A percentile compares a stretch with the other conserved stretches of the same genome.
Conservation (phyloP, 495 filamentous ascomycete genomes). For the Thozetella sp. region DNA sequence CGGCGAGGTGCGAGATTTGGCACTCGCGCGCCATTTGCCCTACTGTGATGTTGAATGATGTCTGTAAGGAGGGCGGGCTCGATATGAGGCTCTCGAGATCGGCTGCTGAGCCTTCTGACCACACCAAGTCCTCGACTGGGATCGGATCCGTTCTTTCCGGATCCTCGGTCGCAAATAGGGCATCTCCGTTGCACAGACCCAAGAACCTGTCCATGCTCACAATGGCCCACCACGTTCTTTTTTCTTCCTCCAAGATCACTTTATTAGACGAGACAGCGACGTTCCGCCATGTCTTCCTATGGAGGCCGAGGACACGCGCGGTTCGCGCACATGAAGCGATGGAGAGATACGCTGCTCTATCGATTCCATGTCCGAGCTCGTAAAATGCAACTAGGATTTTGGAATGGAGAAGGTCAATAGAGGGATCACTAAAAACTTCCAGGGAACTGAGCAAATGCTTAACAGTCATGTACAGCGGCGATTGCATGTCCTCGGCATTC, state of each 20-base stretch:
- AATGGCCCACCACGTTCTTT: not conserved
- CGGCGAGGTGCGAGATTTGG: conserved; percentile 8
- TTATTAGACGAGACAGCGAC: not conserved
- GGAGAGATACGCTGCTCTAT: not conserved
- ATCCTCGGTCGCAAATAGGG: not conserved
- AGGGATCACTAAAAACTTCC: not conserved
- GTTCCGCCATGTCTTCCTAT: not conserved
- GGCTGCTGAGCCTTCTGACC: not conserved
- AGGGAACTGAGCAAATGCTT: not conserved
- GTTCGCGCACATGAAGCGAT: not conserved
- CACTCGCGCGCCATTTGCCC: conserved; percentile 13
- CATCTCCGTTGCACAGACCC: not conserved
- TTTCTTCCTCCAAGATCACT: not conserved
- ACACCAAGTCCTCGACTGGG: not conserved
- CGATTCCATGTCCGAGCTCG: not conserved
- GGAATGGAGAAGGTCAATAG: not conserved
- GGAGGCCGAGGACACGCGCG: not conserved
- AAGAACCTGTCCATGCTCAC: not conserved
- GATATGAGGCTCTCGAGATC: not conserved
- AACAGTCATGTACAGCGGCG: not conserved
- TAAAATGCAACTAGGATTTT: not conserved
- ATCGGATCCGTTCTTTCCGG: not conserved
- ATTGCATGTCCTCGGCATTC: conserved; percentile 1
- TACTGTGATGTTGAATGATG: not conserved
- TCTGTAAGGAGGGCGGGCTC: not conserved